These are phyloP conservation scores for Metschnikowia matae DNA, from an alignment of 805 yeast genomes.

Conservation along the genomic window DNA sequence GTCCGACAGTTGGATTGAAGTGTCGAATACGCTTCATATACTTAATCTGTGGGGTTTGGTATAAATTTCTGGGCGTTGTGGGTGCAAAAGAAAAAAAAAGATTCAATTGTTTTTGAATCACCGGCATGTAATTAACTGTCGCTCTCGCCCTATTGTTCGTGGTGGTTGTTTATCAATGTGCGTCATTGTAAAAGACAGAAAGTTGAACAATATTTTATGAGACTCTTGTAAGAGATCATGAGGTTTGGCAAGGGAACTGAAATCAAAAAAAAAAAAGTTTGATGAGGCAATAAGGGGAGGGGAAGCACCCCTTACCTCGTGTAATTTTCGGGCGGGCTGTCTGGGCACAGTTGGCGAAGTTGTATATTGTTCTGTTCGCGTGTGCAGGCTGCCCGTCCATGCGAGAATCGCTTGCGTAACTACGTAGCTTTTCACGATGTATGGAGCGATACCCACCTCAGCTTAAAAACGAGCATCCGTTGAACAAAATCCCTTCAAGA, in stretches of 20 bases:
- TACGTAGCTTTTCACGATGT: not conserved
- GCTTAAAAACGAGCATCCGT: conserved; percentile 8
- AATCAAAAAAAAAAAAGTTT: not conserved
- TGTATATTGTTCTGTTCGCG: not conserved
- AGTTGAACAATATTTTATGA: not conserved
- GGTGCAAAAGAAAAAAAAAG: not conserved
- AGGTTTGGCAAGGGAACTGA: too few relatives aligned
- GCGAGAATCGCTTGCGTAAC: not conserved
- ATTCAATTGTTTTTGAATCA: not conserved
- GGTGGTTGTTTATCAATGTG: not conserved
- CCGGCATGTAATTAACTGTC: not conserved
- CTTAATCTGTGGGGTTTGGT: not conserved
- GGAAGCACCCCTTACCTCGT: not conserved
- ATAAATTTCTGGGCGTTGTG: not conserved
- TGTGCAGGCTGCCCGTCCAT: not conserved
- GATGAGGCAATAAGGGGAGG: not conserved
- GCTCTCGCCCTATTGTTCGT: not conserved
- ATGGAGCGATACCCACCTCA: conserved; percentile 1
- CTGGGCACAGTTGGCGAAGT: not conserved
- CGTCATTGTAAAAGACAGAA: not conserved
- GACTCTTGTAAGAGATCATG: too few relatives aligned
- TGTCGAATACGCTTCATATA: not conserved
- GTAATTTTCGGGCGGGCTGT: not conserved
- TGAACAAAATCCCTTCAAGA: conserved; percentile 11
- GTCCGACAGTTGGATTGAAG: not conserved